Percentiles rank a stretch among this genome's conserved stretches.
These are phyloP conservation scores for Berberis thunbergii DNA, from an alignment of 164 flowering plant genomes.

Conservation along the genomic window DNA sequence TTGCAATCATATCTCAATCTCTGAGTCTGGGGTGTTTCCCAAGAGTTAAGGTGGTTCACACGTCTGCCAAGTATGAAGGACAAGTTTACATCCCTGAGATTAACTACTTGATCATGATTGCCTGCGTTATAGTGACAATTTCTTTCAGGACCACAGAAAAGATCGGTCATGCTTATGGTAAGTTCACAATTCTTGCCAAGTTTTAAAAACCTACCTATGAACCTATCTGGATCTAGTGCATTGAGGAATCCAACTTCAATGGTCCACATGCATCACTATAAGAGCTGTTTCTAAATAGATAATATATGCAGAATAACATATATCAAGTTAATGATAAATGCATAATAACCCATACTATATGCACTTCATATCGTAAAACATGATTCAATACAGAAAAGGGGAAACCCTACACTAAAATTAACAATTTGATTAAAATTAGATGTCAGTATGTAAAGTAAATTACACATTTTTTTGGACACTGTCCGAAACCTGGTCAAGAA, in stretches of 20 bases:
- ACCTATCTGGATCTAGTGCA: background rate
- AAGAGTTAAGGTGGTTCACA: slow-evolving; percentile 68
- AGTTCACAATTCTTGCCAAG: slow-evolving; percentile 3
- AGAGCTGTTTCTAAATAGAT: no score
- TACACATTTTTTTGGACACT: no score
- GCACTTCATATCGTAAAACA: no score
- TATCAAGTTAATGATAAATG: no score
- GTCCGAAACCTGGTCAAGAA: no score
- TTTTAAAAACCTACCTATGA: background rate
- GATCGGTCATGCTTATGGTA: slow-evolving; percentile 63
- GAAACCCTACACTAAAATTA: no score
- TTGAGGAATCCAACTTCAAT: background rate
- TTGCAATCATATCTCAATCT: slow-evolving; percentile 53
- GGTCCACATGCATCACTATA: background rate
- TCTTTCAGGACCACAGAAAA: slow-evolving; percentile 42
- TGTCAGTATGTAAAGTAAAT: no score
- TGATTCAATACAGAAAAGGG: no score
- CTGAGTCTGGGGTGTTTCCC: slow-evolving; percentile 52
- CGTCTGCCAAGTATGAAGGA: slow-evolving; percentile 62
- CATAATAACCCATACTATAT: no score
- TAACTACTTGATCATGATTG: slow-evolving; percentile 57
- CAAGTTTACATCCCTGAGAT: slow-evolving; percentile 82
- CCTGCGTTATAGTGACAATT: slow-evolving; percentile 42
- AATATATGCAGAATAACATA: no score
- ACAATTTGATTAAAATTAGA: no score